Conservation (phyloP, 768 basidiomycete genomes). For the Cubamyces lactineus region DNA sequence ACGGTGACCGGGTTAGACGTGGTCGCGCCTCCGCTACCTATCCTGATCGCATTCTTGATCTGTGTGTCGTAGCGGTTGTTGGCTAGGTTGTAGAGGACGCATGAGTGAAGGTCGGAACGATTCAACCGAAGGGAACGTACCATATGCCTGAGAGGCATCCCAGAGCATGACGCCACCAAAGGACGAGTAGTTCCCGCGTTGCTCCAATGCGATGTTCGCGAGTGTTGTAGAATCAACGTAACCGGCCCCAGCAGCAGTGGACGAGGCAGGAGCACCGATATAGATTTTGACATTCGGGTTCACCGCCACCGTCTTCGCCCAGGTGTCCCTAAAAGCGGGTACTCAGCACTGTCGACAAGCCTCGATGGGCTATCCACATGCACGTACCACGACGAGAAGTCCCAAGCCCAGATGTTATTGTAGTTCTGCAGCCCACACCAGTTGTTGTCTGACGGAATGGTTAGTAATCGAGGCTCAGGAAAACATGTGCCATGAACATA, state of each 20-base stretch:
- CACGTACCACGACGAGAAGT: conserved; percentile 56
- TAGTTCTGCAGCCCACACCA: conserved; percentile 59
- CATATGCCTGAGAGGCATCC: conserved; percentile 38
- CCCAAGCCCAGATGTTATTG: conserved; percentile 50
- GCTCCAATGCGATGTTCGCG: conserved; percentile 50
- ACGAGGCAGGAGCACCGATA: conserved; percentile 65
- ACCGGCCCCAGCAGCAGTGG: conserved; percentile 58
- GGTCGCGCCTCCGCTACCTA: conserved; percentile 17
- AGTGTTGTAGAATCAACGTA: conserved; percentile 54
- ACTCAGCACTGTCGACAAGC: not conserved
- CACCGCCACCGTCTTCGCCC: conserved; percentile 57
- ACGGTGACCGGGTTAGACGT: not conserved
- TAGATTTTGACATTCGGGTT: conserved; percentile 67
- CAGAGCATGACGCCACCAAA: conserved; percentile 61
- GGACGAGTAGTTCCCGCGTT: conserved; percentile 60
- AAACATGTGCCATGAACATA: conserved; percentile 35
- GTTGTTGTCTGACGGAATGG: conserved; percentile 49
- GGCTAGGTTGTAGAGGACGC: conserved; percentile 12
- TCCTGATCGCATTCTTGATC: conserved; percentile 24
- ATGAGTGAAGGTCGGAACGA: not conserved
- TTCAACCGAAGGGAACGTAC: not conserved
- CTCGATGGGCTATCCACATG: conserved; percentile 33
- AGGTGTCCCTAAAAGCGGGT: not conserved
- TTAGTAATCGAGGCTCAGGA: not conserved
- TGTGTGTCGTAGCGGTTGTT: conserved; percentile 32